Evolutionary conservation across 2,329 filamentous ascomycete genomes (phyloP).

Genomic region (Ceratocystis alfenasii): DNA sequence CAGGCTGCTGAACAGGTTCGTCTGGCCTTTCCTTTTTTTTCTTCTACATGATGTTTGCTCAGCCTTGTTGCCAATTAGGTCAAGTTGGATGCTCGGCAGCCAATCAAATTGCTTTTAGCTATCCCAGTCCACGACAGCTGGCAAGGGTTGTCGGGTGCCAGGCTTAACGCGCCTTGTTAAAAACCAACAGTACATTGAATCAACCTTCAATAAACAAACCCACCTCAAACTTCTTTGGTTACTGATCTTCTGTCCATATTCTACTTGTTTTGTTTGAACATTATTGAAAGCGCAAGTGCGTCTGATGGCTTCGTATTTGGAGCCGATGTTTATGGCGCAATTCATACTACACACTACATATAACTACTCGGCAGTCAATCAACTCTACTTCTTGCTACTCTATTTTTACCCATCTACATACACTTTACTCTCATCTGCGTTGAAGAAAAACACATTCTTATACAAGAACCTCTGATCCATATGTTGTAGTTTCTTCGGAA

Average conservation of each 20-base stretch:
- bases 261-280: neutral
- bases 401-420: neutral
- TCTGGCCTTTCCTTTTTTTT: neutral
- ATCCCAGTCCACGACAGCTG: neutral
- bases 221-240: neutral
- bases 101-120: neutral
- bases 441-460: slow-evolving; percentile 20
- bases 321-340: neutral
- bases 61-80: slow-evolving; percentile 5
- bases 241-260: neutral
- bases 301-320: neutral
- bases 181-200: neutral
- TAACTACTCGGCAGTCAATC: neutral
- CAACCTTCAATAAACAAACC: neutral
- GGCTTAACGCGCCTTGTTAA: neutral
- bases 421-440: slow-evolving; percentile 15
- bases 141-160: neutral
- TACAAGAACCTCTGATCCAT: slow-evolving; percentile 19
- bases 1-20: neutral
- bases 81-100: neutral
- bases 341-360: no score
- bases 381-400: neutral
- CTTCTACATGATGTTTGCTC: neutral
- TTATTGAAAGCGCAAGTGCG: slow-evolving; percentile 1
- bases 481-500: slow-evolving; percentile 17